Percentiles rank a stretch among this genome's conserved stretches.
Conservation (phyloP, 768 basidiomycete genomes). For the Tulasnella sp. region DNA sequence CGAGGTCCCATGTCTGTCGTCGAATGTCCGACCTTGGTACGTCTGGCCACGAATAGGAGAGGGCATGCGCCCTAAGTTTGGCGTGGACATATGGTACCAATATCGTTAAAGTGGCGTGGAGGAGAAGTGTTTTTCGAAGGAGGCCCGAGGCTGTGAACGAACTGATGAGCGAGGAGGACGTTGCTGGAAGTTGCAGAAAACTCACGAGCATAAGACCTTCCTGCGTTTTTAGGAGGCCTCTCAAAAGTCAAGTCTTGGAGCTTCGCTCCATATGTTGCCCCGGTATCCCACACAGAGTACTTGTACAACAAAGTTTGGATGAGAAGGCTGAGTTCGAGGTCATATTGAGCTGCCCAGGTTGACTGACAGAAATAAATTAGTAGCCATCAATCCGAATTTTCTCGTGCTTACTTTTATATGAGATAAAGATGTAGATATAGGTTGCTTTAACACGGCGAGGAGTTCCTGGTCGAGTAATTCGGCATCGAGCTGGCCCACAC, state of each 20-base stretch:
- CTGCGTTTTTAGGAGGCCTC: conserved; percentile 1
- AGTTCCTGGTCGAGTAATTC: conserved; percentile 86
- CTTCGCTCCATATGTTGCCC: conserved; percentile 75
- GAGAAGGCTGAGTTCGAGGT: conserved; percentile 65
- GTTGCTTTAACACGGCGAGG: conserved; percentile 69
- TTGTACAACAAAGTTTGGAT: conserved; percentile 70
- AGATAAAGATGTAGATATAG: conserved; percentile 63
- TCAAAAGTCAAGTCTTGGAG: conserved; percentile 68
- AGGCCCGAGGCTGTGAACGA: conserved; percentile 50
- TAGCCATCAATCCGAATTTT: conserved; percentile 4
- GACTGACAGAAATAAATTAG: conserved; percentile 35
- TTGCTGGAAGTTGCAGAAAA: neutral
- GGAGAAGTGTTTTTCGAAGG: conserved; percentile 49
- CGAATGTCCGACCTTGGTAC: conserved; percentile 70
- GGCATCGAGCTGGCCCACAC: conserved; percentile 88
- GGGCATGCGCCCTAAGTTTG: conserved; percentile 62
- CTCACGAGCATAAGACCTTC: conserved; percentile 35
- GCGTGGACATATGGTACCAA: conserved; percentile 70
- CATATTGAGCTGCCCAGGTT: conserved; percentile 51
- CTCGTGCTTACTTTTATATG: conserved; percentile 51
- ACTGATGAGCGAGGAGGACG: conserved; percentile 4
- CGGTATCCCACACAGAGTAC: conserved; percentile 71
- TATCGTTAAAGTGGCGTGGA: conserved; percentile 67
- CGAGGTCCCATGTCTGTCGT: conserved; percentile 61
- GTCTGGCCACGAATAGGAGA: conserved; percentile 87